Conservation (phyloP, 2,329 filamentous ascomycete species). For the Phaeosphaeria sp. region DNA sequence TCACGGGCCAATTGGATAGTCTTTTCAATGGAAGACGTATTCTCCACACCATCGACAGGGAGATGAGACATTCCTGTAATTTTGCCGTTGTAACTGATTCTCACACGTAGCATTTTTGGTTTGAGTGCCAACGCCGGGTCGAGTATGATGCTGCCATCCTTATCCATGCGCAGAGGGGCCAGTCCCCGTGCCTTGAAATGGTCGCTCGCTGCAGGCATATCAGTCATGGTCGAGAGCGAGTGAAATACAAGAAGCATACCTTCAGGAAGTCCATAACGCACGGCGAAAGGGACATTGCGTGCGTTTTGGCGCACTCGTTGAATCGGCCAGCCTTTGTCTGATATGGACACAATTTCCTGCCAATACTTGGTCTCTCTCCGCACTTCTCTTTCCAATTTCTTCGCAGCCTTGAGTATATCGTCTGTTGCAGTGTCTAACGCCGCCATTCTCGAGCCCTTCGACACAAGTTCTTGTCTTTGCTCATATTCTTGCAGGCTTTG, state of each 20-base stretch:
- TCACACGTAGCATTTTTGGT: conserved; percentile 70
- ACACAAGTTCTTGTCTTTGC: conserved; percentile 56
- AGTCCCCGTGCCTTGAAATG: conserved; percentile 74
- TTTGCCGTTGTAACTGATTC: conserved; percentile 64
- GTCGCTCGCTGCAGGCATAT: conserved; percentile 53
- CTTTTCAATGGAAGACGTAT: conserved; percentile 66
- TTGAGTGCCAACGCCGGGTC: conserved; percentile 67
- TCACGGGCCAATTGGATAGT: conserved; percentile 78
- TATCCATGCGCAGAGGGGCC: conserved; percentile 75
- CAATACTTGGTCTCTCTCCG: conserved; percentile 85
- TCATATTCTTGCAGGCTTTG: conserved; percentile 41
- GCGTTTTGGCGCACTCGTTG: conserved; percentile 38
- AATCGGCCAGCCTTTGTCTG: conserved; percentile 84
- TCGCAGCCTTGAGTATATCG: conserved; percentile 73
- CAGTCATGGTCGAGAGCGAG: not conserved
- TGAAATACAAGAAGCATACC: conserved; percentile 48
- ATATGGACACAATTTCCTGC: conserved; percentile 82
- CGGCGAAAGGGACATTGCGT: conserved; percentile 79
- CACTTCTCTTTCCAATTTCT: conserved; percentile 77
- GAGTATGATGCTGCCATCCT: conserved; percentile 76
- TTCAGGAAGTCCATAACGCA: conserved; percentile 89
- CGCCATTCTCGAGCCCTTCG: conserved; percentile 77
- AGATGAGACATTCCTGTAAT: conserved; percentile 63
- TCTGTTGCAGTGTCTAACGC: conserved; percentile 77
- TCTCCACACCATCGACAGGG: conserved; percentile 29